phyloP scores from a whole-genome alignment of 148 eudicot genomes.

The Drosera capensis region DNA sequence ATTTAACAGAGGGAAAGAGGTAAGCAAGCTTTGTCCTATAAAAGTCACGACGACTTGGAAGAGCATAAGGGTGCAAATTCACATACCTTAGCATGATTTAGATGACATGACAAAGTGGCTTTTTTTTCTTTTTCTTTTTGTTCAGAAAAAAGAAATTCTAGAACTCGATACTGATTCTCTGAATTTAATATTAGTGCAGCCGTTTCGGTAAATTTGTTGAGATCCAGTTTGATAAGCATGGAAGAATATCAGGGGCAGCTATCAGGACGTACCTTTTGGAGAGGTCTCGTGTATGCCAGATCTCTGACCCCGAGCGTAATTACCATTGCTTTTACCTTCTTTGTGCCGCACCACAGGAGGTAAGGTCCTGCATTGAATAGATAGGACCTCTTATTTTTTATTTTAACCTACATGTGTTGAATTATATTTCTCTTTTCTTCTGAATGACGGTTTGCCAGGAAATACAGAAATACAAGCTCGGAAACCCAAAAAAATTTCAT shows the following conservation, averaged over 20 bases:
- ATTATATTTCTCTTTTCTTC: conserved; percentile 1
- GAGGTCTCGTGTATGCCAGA: conserved; percentile 94
- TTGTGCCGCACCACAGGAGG: conserved; percentile 55
- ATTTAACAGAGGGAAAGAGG: no score
- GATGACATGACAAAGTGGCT: background rate
- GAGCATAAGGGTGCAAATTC: no score
- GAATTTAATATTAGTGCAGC: conserved; percentile 29
- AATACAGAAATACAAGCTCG: conserved; percentile 64
- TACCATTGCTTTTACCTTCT: background rate
- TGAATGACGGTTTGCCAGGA: conserved; percentile 50
- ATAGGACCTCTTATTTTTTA: background rate
- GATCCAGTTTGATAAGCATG: conserved; percentile 96
- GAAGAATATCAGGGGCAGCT: conserved; percentile 99
- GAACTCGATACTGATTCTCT: background rate
- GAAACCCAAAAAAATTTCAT: conserved; percentile 61
- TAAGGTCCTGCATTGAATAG: conserved; percentile 9
- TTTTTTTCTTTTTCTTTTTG: background rate
- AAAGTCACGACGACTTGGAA: no score
- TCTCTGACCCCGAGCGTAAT: conserved; percentile 81
- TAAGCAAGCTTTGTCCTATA: no score
- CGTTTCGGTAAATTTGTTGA: conserved; percentile 99
- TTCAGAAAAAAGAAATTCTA: background rate
- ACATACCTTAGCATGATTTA: no score
- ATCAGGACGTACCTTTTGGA: conserved; percentile 95
- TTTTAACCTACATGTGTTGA: background rate